Evolutionary conservation across 2,329 filamentous ascomycete species (phyloP), one percentile per base, ranked within the genome.

Genomic region (Aspergillaceae sp.): DNA sequence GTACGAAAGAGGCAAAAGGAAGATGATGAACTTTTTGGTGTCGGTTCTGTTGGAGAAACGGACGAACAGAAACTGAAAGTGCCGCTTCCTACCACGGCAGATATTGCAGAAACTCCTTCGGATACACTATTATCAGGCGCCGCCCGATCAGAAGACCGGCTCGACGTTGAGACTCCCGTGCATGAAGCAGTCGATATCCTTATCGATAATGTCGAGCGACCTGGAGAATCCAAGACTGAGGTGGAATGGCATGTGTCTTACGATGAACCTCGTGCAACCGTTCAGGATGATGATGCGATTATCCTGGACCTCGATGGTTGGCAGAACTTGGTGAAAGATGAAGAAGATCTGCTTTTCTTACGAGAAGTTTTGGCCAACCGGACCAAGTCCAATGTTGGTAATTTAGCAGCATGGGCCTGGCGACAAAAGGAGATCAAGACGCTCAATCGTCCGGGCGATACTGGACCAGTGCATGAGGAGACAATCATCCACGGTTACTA

Each of bases 1-100:
- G 78, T 83, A 41, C 79, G 86, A 43, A 92, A 94, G 65, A 81
- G 87, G 42, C 85, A 84, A 57, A 91, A 89, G 70, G 88, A 87
- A 62, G 86, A 90, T 48, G 86, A 91, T 56, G 86, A 88, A 56
- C 73, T 91, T 4, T 89, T 89, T 59, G 82, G 79, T 9, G 73
- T 85, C 40, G 78, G 74, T 37, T 68, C 74, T 27, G 71, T 76
- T 9, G 73, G 77, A 43, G 77, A 82, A 7, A 61, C 69, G 3
- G 71, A 75, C 48, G 73, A 74, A 47, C 74, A 75, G 6, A 65
- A 74, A 30, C 10, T 10, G 26, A 29, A 37, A 37, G 68, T 75
- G 19, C 10, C 27, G 7, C n/a, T 11, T 26, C 30, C n/a, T 10
- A 4, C 30, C 29, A 29, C 40, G 70, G 77, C 29, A 29, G 30